Percentiles rank a stretch among this genome's conserved stretches.
Evolutionary conservation across 768 basidiomycete species (phyloP).

Genomic region (Leccinum sublutescens): DNA sequence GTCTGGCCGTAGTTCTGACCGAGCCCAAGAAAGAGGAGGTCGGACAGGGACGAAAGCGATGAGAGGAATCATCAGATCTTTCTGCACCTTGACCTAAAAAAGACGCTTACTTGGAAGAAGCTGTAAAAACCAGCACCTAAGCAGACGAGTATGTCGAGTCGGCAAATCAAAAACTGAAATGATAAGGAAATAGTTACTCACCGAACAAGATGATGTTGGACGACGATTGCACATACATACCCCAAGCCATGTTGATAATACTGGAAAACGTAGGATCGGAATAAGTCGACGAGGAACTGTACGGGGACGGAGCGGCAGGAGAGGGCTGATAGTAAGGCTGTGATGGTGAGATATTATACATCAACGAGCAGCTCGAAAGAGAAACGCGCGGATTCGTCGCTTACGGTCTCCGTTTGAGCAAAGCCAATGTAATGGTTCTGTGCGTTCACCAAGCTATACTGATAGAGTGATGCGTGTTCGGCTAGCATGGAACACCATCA

Average conservation of each 20-base stretch:
- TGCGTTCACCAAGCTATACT: conserved; percentile 45
- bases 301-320: conserved; percentile 44
- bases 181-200: conserved; percentile 15
- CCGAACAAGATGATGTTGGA: conserved; percentile 44
- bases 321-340: conserved; percentile 51
- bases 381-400: not conserved
- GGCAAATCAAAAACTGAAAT: conserved; percentile 23
- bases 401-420: conserved; percentile 51
- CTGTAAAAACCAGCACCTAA: conserved; percentile 48
- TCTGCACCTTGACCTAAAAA: not conserved
- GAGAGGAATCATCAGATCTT: not conserved
- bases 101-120: conserved; percentile 40
- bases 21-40: not conserved
- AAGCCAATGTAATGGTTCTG: conserved; percentile 49
- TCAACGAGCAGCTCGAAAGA: not conserved
- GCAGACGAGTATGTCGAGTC: not conserved
- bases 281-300: conserved; percentile 31
- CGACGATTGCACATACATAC: conserved; percentile 31
- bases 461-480: conserved; percentile 49
- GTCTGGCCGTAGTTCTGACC: conserved; percentile 37
- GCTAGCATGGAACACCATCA: conserved; percentile 22
- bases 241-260: conserved; percentile 8
- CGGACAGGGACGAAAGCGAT: not conserved
- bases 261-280: conserved; percentile 38
- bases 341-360: not conserved